Base-by-base conservation (phyloP, 768 basidiomycete species). In the Termitomyces sp. region DNA sequence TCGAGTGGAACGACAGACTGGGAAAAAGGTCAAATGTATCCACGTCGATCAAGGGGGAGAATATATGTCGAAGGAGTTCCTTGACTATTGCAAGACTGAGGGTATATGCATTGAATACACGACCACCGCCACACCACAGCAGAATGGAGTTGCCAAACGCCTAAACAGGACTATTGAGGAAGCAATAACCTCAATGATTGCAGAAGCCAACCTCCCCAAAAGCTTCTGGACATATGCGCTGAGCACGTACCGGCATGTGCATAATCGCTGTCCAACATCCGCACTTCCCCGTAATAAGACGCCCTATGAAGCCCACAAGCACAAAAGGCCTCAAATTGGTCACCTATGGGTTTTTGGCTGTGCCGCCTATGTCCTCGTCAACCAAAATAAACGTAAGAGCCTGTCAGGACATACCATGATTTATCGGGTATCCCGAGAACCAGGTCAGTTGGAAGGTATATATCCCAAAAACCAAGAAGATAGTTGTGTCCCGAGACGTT, bases 141-240 rank as follows among this genome's bases (percentile, higher is more conserved):
- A 78, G 50, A 81, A 80, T 56, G 72, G 76, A 18, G 67, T 76
- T 7, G 75, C 75, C 2, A 75, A 81, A 59, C 58, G 70, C 3
- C 58, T 59, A 7, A 78, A 79, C 39, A 56, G 68, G 5, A 71
- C 70, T 1, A 61, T 80, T 38, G 57, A 62, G 1, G 69, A 76
- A 22, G 61, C 59, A 23, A 62, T 68, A 16, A 58, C 53, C 9
- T 25, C 49, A 7, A 58, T 58, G 57, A 32, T 58, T 11, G 23
- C 35, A 13, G 49, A 58, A 40, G 52, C 53, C 20, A 44, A 45
- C n/a, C 42, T 53, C 4, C 52, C 56, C 25, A 23, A 36, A 11
- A 47, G 47, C 29, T 53, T 57, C 48, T 57, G 52, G 56, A 27
- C 11, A 16, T 25, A 53, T 32, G n/a, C n/a, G n/a, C n/a, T n/a